A percentile compares a stretch with the other conserved stretches of the same genome.
These are phyloP conservation scores for Boletus pseudo-olivaceus DNA, from an alignment of 768 basidiomycete species.

Conservation along the genomic window DNA sequence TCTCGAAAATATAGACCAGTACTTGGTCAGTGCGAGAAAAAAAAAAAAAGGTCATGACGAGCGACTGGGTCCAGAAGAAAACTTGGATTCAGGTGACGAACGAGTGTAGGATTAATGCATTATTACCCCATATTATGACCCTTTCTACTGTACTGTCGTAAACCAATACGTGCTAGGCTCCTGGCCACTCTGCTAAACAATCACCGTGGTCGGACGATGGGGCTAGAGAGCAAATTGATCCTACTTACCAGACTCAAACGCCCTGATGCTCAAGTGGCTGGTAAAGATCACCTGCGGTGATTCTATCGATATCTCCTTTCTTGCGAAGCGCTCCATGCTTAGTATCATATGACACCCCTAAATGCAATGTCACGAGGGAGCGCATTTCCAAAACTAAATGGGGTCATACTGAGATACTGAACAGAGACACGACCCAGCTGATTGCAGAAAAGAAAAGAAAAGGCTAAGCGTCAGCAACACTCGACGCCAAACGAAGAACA, in stretches of 20 bases:
- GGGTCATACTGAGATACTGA: constrained; percentile 12
- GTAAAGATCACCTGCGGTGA: constrained; percentile 1
- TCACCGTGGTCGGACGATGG: background rate
- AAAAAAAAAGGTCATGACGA: background rate
- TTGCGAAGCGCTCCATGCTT: constrained; percentile 19
- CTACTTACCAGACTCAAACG: background rate
- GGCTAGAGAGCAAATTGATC: no score
- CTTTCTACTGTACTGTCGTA: background rate
- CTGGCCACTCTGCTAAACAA: background rate
- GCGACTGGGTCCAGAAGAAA: background rate
- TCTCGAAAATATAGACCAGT: background rate
- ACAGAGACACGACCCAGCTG: constrained; percentile 15
- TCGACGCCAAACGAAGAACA: background rate
- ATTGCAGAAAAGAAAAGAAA: background rate
- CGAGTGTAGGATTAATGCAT: background rate
- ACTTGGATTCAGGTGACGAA: no score
- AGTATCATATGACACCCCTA: constrained; percentile 28
- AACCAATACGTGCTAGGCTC: background rate
- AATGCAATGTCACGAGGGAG: background rate
- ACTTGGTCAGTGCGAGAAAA: no score
- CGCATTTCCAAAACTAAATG: background rate
- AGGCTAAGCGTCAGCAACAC: background rate
- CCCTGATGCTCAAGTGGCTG: constrained; percentile 4
- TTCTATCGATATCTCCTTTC: background rate
- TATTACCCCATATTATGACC: background rate